These are phyloP conservation scores for Rhodotorula graminis DNA, from an alignment of 768 basidiomycete genomes.

Conservation along the genomic window DNA sequence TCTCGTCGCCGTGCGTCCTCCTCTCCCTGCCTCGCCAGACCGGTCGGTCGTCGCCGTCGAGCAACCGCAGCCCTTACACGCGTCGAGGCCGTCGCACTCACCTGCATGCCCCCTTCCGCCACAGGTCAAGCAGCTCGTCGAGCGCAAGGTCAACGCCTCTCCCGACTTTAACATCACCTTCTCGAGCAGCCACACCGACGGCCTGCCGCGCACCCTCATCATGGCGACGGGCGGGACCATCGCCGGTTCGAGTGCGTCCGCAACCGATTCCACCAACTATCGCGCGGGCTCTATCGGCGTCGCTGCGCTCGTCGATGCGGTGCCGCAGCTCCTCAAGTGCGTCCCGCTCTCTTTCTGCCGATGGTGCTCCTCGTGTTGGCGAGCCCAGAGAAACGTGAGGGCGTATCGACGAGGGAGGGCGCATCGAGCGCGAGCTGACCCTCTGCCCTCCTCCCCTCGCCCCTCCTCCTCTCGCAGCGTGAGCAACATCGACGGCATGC, in stretches of 20 bases:
- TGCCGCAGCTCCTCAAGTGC: conserved; percentile 6
- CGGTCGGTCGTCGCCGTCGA: no score
- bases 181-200: not conserved
- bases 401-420: no score
- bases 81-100: no score
- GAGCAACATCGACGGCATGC: conserved; percentile 36
- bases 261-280: conserved; percentile 6
- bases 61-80: no score
- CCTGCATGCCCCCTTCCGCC: no score
- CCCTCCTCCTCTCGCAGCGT: conserved; percentile 1
- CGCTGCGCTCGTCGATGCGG: not conserved
- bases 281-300: conserved; percentile 10
- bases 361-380: no score
- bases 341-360: no score
- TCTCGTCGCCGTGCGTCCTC: not conserved
- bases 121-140: not conserved
- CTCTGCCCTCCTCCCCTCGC: no score
- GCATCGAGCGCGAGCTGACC: not conserved
- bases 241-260: not conserved
- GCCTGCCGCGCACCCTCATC: conserved; percentile 22
- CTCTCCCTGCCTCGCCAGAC: no score
- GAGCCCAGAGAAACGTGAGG: no score
- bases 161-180: conserved; percentile 28
- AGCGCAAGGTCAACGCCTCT: not conserved
- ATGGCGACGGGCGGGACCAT: conserved; percentile 27